phyloP scores from a whole-genome alignment of 1,284 basidiomycete species.

The Tilletia indica region DNA sequence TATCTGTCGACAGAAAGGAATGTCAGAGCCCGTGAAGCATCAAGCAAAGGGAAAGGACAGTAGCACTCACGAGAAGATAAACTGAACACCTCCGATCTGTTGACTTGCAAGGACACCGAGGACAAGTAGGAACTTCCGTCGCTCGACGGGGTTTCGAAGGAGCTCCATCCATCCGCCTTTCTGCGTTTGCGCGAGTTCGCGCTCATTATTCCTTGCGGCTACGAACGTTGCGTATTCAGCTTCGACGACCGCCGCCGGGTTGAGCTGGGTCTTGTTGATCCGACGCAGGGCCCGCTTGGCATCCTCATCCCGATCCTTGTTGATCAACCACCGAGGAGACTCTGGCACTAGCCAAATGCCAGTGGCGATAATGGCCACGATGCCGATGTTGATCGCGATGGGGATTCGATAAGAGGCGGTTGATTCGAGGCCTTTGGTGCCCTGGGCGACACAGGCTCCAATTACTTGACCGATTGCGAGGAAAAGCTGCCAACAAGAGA shows the following conservation, averaged over 20 bases:
- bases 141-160: conserved; percentile 45
- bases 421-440: conserved; percentile 38
- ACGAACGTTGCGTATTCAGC: conserved; percentile 54
- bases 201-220: conserved; percentile 58
- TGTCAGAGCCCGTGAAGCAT: no score
- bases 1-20: not conserved
- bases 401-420: conserved; percentile 54
- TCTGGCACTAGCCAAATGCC: conserved; percentile 57
- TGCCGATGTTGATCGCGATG: conserved; percentile 58
- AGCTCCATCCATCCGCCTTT: conserved; percentile 58
- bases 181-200: conserved; percentile 44
- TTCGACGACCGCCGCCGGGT: conserved; percentile 54
- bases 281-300: conserved; percentile 55
- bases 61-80: conserved; percentile 54
- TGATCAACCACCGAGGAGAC: conserved; percentile 58
- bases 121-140: conserved; percentile 57
- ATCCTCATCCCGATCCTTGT: conserved; percentile 57
- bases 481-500: conserved; percentile 59
- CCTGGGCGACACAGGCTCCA: conserved; percentile 58
- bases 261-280: conserved; percentile 57
- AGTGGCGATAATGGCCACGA: conserved; percentile 53
- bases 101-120: conserved; percentile 58
- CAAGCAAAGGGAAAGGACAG: not conserved
- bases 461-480: conserved; percentile 60
- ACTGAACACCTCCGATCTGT: conserved; percentile 54